A percentile compares a stretch with the other conserved stretches of the same genome.
Evolutionary conservation across 495 filamentous ascomycete genomes (phyloP).

Genomic region (Penicillium mononematosum): DNA sequence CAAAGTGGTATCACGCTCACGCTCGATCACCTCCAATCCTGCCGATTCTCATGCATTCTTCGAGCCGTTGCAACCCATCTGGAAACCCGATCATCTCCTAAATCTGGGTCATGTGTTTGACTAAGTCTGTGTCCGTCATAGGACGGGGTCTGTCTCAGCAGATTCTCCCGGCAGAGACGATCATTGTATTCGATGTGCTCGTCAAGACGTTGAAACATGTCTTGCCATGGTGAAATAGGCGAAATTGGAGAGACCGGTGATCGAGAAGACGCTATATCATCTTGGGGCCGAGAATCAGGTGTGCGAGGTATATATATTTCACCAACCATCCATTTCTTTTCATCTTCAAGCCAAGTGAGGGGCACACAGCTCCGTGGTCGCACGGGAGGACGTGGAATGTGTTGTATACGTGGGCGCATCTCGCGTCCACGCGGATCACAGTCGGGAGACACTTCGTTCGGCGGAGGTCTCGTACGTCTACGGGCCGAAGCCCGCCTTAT

Average conservation of each 20-base stretch:
- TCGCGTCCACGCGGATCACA: background rate
- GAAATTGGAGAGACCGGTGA: slow-evolving; percentile 4
- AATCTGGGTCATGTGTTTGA: background rate
- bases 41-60: background rate
- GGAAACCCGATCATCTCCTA: slow-evolving; percentile 3
- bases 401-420: background rate
- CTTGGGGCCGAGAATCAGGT: background rate
- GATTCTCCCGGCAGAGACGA: background rate
- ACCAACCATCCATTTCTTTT: slow-evolving; percentile 17
- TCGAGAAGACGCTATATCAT: background rate
- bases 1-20: background rate
- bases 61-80: slow-evolving; percentile 3
- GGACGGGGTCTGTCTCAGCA: background rate
- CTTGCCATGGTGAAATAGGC: background rate
- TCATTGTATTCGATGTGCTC: slow-evolving; percentile 1
- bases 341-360: slow-evolving; percentile 20
- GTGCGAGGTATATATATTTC: background rate
- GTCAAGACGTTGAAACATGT: slow-evolving; percentile 2
- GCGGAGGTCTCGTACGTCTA: slow-evolving; percentile 4
- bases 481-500: slow-evolving; percentile 6
- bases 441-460: slow-evolving; percentile 3
- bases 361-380: background rate
- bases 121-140: slow-evolving; percentile 7
- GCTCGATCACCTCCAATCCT: background rate
- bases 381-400: background rate